Percentiles rank a stretch among this genome's conserved stretches.
phyloP scores from a whole-genome alignment of 345 rosid genomes.

The Arabidopsis arenosa region DNA sequence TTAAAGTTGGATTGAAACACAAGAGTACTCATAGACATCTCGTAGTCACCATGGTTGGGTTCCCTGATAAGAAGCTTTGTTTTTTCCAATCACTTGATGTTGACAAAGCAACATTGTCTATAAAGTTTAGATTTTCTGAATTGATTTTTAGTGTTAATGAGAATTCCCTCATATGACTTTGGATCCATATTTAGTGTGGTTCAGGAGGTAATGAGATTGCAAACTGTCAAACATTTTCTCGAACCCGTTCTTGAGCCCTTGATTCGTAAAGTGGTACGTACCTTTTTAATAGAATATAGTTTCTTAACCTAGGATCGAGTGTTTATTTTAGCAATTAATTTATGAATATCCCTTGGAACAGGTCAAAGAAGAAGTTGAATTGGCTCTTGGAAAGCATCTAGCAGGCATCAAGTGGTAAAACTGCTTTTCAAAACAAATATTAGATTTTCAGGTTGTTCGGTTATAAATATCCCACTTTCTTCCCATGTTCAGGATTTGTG shows the following conservation, averaged over 20 bases:
- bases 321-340: neutral
- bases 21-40: neutral
- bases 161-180: constrained; percentile 36
- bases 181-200: constrained; percentile 70
- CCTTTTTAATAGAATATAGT: neutral
- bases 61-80: neutral
- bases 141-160: constrained; percentile 8
- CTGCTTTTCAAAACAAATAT: neutral
- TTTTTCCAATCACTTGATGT: neutral
- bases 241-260: constrained; percentile 94
- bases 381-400: constrained; percentile 80
- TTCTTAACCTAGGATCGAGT: neutral
- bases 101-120: neutral
- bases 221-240: constrained; percentile 69
- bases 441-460: constrained; percentile 4
- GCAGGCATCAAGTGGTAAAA: constrained; percentile 66
- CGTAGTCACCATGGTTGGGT: neutral
- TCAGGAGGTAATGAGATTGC: constrained; percentile 83
- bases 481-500: constrained; percentile 58
- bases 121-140: neutral
- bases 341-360: constrained; percentile 43
- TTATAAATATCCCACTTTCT: neutral
- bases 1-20: neutral
- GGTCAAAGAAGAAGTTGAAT: constrained; percentile 97
- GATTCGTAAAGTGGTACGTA: constrained; percentile 92